These are phyloP conservation scores for Phaeoacremonium minimum DNA, from an alignment of 2,329 filamentous ascomycete genomes.

Conservation along the genomic window DNA sequence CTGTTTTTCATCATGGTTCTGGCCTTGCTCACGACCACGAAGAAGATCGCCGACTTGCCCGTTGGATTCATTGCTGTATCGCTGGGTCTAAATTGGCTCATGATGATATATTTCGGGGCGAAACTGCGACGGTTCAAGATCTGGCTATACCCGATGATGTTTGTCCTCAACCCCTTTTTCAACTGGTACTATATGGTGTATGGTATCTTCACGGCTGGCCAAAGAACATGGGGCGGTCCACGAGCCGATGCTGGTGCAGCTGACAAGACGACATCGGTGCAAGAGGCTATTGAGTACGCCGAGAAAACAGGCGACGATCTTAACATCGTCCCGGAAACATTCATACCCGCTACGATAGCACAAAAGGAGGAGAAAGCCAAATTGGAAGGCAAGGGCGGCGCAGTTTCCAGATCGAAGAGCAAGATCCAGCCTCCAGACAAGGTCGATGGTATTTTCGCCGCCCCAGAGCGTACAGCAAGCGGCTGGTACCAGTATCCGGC, in stretches of 20 bases:
- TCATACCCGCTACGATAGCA: conserved; percentile 57
- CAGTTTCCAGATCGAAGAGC: conserved; percentile 44
- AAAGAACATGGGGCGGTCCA: conserved; percentile 93
- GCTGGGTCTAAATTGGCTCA: conserved; percentile 84
- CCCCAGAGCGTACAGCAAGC: conserved; percentile 61
- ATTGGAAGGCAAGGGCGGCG: conserved; percentile 23
- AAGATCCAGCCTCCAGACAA: conserved; percentile 68
- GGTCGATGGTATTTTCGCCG: conserved; percentile 75
- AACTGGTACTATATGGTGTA: conserved; percentile 99
- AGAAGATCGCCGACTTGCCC: conserved; percentile 72
- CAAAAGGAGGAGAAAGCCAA: conserved; percentile 21
- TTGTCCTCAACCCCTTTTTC: conserved; percentile 90
- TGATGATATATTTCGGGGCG: conserved; percentile 94
- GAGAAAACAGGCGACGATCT: conserved; percentile 79
- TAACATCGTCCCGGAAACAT: conserved; percentile 84
- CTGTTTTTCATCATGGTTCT: conserved; percentile 93
- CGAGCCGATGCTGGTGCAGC: conserved; percentile 83
- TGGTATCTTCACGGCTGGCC: conserved; percentile 89
- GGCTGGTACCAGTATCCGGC: conserved; percentile 62
- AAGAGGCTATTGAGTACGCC: conserved; percentile 80
- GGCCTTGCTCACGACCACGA: conserved; percentile 79
- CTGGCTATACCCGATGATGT: conserved; percentile 94
- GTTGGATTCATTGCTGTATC: conserved; percentile 93
- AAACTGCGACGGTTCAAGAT: conserved; percentile 88
- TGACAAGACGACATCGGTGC: conserved; percentile 69